phyloP scores from a whole-genome alignment of 2,329 filamentous ascomycete genomes.

The Phialophora tarda region DNA sequence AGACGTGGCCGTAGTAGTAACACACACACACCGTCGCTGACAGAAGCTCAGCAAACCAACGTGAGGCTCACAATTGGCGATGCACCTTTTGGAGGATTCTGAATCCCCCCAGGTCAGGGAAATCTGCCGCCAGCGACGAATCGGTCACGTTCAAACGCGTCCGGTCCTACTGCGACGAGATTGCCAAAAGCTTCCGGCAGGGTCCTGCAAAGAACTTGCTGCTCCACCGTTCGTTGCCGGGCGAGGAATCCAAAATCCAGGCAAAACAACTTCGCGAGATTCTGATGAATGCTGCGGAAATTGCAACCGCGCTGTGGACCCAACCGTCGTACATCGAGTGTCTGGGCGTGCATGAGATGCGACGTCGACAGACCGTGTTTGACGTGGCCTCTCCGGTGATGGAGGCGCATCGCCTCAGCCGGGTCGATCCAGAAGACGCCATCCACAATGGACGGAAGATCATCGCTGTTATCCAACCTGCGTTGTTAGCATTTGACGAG shows the following conservation, averaged over 20 bases:
- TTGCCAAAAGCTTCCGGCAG: background rate
- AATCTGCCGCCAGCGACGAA: background rate
- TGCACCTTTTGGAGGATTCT: background rate
- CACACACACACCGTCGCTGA: background rate
- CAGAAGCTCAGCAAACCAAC: background rate
- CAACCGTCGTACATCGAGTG: background rate
- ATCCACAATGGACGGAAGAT: background rate
- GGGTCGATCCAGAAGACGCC: background rate
- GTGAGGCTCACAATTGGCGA: background rate
- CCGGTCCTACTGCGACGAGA: background rate
- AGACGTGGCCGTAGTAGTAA: background rate
- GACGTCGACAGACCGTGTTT: background rate
- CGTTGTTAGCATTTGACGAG: background rate
- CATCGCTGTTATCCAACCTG: background rate
- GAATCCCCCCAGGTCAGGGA: background rate
- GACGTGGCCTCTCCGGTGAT: background rate
- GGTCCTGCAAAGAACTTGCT: background rate
- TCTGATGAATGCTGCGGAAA: background rate
- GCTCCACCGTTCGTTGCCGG: too few species aligned
- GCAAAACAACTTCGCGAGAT: background rate
- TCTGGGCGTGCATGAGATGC: background rate
- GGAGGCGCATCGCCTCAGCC: background rate
- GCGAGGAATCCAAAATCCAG: background rate
- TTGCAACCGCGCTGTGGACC: background rate
- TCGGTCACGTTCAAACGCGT: background rate